Evolutionary conservation across 805 yeast genomes (phyloP), one percentile per base, ranked within the genome.

Genomic region (Schwanniomyces vanrijiae): DNA sequence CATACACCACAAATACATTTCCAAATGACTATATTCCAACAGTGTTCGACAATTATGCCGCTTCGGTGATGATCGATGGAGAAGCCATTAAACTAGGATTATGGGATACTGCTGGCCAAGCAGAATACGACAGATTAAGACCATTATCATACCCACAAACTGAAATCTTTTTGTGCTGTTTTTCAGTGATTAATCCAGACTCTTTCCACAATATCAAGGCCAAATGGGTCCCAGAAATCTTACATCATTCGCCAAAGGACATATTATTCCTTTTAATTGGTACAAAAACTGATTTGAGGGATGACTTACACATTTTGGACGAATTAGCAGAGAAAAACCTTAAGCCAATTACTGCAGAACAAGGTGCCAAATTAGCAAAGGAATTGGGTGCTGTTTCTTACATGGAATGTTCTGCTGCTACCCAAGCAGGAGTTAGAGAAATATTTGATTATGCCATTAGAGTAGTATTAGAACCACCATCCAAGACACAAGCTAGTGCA

Each of bases 91-190:
- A 88, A 60, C 75, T 90, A 43, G 96, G 95, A 20, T 76, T 90
- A 40, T 90, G 96, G 96, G 97, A 90, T 78, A 90, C 97, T 13
- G 96, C 97, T 3, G 97, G 97, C 22, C 96, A 90, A 68, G 86
- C 88, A 60, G 96, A 90, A 63, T 90, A 90, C 65, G 96, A 90
- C 64, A 76, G 96, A 50, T 76, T 90, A 59, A 77, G 97, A 66
- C 97, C 97, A 2, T 73, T 90, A 51, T 86, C 94, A 7, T 90
- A 90, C 60, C 96, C 96, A 3, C 96, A 90, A 62, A 90, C 97
- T 0, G 96, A 89, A 58, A 86, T 90, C 29, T 90, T 90, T 61
- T 68, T 90, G 44, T 80, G 88, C 49, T 90, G 97, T 67, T 90
- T 90, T 65, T 87, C 96, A 5, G 83, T 90, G 5, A 85, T 86